phyloP scores from a whole-genome alignment of 257 asterid genomes.

The Solanum pinnatisectum region DNA sequence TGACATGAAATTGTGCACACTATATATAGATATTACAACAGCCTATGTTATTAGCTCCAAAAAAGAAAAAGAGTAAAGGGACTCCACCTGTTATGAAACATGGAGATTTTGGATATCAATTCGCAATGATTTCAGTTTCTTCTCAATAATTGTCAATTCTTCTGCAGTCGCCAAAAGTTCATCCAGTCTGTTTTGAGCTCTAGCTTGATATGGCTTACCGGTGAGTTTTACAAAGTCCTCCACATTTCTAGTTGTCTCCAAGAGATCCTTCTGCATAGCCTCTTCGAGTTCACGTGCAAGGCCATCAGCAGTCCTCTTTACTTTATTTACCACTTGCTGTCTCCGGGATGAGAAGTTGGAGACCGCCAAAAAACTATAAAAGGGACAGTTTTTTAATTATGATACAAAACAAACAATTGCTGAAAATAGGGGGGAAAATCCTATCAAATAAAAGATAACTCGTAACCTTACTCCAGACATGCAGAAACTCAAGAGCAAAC shows the following conservation, averaged over 20 bases:
- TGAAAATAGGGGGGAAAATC: not conserved
- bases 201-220: constrained; percentile 60
- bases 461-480: not conserved
- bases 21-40: not conserved
- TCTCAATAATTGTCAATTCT: constrained; percentile 40
- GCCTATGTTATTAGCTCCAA: not conserved
- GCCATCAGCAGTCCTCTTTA: constrained; percentile 69
- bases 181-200: constrained; percentile 43
- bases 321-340: constrained; percentile 53
- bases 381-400: constrained; percentile 7
- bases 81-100: constrained; percentile 10
- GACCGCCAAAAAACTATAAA: constrained; percentile 56
- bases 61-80: not conserved
- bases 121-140: constrained; percentile 44
- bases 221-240: constrained; percentile 39
- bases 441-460: not conserved
- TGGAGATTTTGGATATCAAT: constrained; percentile 73
- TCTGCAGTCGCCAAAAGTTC: constrained; percentile 41
- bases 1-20: not conserved
- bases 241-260: constrained; percentile 38
- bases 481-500: not conserved
- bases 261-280: constrained; percentile 77
- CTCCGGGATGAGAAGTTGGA: constrained; percentile 77
- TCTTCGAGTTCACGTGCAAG: constrained; percentile 74
- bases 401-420: not conserved